These are phyloP conservation scores for Quercus variabilis DNA, from an alignment of 306 rosid species.

Conservation along the genomic window DNA sequence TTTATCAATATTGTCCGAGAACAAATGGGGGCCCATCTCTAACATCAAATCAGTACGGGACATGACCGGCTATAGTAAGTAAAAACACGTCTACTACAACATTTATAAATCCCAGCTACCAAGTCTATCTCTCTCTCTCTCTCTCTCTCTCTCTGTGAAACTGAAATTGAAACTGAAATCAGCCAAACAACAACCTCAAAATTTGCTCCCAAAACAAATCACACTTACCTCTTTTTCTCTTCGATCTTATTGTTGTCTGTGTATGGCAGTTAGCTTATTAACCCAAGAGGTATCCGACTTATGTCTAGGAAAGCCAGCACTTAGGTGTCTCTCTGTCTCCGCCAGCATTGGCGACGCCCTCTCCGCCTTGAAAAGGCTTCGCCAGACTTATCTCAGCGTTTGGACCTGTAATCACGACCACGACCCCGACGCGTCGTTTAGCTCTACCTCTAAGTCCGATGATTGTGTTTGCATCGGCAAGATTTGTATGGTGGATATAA, in stretches of 20 bases:
- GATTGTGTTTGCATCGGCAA: conserved; percentile 62
- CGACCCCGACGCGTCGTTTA: background rate
- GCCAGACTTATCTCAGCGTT: conserved; percentile 49
- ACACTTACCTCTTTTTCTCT: background rate
- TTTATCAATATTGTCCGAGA: no score
- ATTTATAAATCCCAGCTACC: no score
- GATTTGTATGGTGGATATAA: conserved; percentile 61
- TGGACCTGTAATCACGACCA: conserved; percentile 65
- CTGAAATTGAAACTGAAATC: no score
- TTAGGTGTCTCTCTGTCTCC: conserved; percentile 44
- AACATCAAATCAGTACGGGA: no score
- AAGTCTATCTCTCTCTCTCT: no score
- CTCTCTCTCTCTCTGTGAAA: no score
- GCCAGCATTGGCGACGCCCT: conserved; percentile 68
- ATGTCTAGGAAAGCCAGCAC: conserved; percentile 84
- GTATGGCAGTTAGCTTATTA: conserved; percentile 69
- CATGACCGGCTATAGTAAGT: no score
- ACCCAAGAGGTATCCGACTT: conserved; percentile 61
- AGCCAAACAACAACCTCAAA: no score
- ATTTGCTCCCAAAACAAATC: no score
- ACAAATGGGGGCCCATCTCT: no score
- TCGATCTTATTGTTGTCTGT: conserved; percentile 7
- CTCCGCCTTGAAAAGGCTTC: conserved; percentile 39
- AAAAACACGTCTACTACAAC: no score
- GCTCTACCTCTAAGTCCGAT: background rate